These are phyloP conservation scores for Magnusiomyces starmeri DNA, from an alignment of 1,139 yeast species.

Conservation along the genomic window DNA sequence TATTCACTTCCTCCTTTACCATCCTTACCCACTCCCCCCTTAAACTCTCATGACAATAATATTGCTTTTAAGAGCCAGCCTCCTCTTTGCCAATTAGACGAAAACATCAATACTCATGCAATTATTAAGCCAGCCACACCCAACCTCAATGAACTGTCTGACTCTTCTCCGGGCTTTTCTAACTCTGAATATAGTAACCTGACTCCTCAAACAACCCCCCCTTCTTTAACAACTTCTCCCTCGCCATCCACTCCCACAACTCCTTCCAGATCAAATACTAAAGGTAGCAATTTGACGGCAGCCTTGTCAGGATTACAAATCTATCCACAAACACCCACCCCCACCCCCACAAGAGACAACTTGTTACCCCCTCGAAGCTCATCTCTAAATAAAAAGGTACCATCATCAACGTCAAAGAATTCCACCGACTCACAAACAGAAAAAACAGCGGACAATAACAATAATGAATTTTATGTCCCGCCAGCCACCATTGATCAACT, in stretches of 20 bases:
- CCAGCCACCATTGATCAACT: neutral
- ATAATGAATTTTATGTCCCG: neutral
- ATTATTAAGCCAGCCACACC: neutral
- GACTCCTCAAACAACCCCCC: conserved; percentile 1
- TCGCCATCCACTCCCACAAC: neutral
- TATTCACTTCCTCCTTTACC: neutral
- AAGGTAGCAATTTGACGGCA: neutral
- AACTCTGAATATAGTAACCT: neutral
- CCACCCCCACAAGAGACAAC: too few species aligned
- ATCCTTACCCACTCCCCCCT: neutral
- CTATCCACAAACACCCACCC: neutral
- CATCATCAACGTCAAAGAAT: too few species aligned
- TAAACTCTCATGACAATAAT: neutral
- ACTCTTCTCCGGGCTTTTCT: too few species aligned
- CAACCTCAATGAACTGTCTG: neutral
- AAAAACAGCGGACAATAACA: neutral
- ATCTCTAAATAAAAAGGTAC: neutral
- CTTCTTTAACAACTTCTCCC: conserved; percentile 1
- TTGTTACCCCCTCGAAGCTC: neutral
- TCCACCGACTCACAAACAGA: neutral
- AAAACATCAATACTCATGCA: neutral
- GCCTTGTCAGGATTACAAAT: neutral
- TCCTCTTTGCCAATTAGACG: neutral
- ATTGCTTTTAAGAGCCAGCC: too few species aligned
- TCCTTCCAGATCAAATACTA: neutral